Conservation (phyloP, 2,329 filamentous ascomycete genomes). For the Atkinsonella hypoxylon region DNA sequence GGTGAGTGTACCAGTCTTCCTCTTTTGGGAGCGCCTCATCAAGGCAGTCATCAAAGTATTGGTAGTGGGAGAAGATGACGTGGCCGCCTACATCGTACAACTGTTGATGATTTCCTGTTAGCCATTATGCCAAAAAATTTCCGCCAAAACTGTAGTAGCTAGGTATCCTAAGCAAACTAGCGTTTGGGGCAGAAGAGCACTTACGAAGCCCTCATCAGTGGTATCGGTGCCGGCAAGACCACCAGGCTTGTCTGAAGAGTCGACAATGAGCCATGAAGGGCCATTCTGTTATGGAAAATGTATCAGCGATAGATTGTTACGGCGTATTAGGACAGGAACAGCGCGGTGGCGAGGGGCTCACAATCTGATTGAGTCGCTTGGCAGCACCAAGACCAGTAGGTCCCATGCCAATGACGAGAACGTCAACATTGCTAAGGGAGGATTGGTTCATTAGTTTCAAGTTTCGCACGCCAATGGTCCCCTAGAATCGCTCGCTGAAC, state of each 20-base stretch:
- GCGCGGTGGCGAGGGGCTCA: conserved; percentile 37
- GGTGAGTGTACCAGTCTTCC: conserved; percentile 93
- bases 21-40: conserved; percentile 90
- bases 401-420: conserved; percentile 95
- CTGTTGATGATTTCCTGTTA: conserved; percentile 31
- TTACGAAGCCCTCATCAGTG: conserved; percentile 92
- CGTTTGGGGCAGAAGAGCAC: conserved; percentile 32
- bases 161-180: too few relatives aligned
- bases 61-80: conserved; percentile 99
- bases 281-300: conserved; percentile 48
- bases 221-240: conserved; percentile 93
- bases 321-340: not conserved
- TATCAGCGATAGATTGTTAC: conserved; percentile 15
- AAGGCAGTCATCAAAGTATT: conserved; percentile 99
- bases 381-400: conserved; percentile 95
- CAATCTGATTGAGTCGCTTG: conserved; percentile 94
- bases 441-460: not conserved
- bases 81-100: conserved; percentile 97
- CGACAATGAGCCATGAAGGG: conserved; percentile 91
- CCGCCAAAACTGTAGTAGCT: not conserved
- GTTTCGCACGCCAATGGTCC: conserved; percentile 8
- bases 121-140: not conserved
- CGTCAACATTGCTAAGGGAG: conserved; percentile 67
- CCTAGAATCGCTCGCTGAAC: not conserved
- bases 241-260: conserved; percentile 82